Percentiles rank a stretch among this genome's conserved stretches.
Conservation (phyloP, 192 early-diverging fungal genomes). For the Allomyces arbusculus region DNA sequence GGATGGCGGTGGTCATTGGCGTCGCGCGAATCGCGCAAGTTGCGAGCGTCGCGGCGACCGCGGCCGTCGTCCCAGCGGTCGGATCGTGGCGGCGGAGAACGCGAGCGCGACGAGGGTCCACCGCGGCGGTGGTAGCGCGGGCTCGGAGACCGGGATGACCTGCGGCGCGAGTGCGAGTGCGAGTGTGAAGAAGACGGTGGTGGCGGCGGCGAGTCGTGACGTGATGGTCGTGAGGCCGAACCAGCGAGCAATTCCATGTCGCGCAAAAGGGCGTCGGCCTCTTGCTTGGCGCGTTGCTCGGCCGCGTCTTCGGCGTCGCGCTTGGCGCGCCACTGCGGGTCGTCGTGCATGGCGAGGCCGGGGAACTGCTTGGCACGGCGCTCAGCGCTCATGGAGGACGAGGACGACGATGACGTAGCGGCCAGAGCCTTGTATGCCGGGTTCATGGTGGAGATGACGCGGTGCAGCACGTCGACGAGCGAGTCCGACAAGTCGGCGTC, state of each 20-base stretch:
- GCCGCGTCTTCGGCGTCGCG: constrained; percentile 11
- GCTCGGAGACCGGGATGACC: too few relatives aligned
- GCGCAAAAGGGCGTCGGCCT: constrained; percentile 15
- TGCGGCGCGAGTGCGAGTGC: too few relatives aligned
- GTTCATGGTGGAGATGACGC: constrained; percentile 69
- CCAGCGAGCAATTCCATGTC: constrained; percentile 20
- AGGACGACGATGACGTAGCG: constrained; percentile 55
- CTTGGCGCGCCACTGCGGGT: constrained; percentile 11
- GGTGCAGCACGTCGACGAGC: constrained; percentile 64
- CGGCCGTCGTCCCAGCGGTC: too few relatives aligned
- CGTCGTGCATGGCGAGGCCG: constrained; percentile 23
- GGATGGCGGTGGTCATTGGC: not conserved
- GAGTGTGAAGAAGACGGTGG: too few relatives aligned
- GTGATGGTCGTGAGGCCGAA: not conserved
- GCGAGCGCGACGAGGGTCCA: too few relatives aligned
- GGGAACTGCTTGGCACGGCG: constrained; percentile 12
- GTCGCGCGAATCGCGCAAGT: too few relatives aligned
- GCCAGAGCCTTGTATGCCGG: constrained; percentile 26
- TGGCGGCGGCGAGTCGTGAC: not conserved
- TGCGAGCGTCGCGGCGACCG: too few relatives aligned
- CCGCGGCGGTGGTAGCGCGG: too few relatives aligned
- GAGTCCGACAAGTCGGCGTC: constrained; percentile 67
- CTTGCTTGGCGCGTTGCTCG: constrained; percentile 4
- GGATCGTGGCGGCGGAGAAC: too few relatives aligned
- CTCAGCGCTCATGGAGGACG: constrained; percentile 9